phyloP scores from a whole-genome alignment of 148 eudicot genomes.

The Cornus florida region DNA sequence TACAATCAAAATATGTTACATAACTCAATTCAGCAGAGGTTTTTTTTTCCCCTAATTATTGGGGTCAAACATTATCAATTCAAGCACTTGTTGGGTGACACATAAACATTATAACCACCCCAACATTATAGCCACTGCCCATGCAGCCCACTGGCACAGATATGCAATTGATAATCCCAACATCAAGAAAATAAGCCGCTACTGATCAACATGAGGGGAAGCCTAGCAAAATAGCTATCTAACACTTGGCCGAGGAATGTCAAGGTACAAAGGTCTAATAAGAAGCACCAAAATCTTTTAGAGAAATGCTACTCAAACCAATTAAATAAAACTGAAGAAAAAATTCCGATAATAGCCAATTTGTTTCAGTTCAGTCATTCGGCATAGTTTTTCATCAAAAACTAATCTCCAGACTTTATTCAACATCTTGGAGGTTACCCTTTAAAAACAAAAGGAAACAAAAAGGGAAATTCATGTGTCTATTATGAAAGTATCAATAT shows the following conservation, averaged over 20 bases:
- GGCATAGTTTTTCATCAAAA: too few species aligned
- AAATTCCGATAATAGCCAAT: too few species aligned
- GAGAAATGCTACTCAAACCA: too few species aligned
- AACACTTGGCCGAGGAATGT: background rate
- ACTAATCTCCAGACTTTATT: too few species aligned
- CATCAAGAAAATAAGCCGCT: background rate
- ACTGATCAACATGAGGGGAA: too few species aligned
- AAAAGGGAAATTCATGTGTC: too few species aligned
- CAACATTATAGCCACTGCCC: background rate
- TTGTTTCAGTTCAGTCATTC: too few species aligned
- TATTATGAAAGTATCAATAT: too few species aligned
- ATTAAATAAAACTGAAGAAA: too few species aligned
- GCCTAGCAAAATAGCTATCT: background rate
- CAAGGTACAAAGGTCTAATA: background rate
- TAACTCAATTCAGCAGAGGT: too few species aligned
- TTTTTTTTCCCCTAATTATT: background rate
- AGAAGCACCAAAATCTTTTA: background rate
- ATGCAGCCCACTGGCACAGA: background rate
- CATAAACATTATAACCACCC: background rate
- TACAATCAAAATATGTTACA: background rate
- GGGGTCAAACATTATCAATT: background rate
- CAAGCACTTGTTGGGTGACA: background rate
- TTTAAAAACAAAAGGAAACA: too few species aligned
- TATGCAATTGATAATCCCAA: background rate
- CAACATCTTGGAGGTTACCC: too few species aligned